A percentile compares a stretch with the other conserved stretches of the same genome.
Evolutionary conservation across 2,329 filamentous ascomycete species (phyloP).

Genomic region (Rutstroemia sp.): DNA sequence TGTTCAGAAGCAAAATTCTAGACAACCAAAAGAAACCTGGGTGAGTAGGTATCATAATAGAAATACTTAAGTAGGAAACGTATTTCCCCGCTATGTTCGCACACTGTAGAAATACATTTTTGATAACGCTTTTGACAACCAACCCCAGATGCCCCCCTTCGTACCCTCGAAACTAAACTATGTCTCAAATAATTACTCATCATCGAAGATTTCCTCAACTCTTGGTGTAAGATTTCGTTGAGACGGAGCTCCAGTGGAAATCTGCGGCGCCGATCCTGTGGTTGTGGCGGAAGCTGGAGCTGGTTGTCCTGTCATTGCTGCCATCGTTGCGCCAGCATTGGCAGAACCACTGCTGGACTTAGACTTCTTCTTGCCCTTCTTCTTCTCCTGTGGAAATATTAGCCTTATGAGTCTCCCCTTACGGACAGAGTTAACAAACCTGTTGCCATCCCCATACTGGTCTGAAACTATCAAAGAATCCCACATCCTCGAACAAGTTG

Average conservation of each 20-base stretch:
- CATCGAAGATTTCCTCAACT: constrained; percentile 37
- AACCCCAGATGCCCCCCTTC: background rate
- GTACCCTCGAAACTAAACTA: background rate
- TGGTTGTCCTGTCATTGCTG: constrained; percentile 29
- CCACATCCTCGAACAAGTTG: constrained; percentile 96
- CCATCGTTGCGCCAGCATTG: constrained; percentile 23
- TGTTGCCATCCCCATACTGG: constrained; percentile 98
- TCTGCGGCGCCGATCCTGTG: constrained; percentile 31
- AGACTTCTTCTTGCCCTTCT: constrained; percentile 32
- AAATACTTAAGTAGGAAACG: background rate
- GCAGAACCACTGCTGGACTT: constrained; percentile 26
- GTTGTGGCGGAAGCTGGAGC: constrained; percentile 29
- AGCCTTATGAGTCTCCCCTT: background rate
- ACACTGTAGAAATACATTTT: background rate
- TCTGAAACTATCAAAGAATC: constrained; percentile 94
- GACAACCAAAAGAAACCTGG: too few species aligned
- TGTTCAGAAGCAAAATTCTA: too few species aligned
- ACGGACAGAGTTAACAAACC: constrained; percentile 42
- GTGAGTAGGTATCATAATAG: background rate
- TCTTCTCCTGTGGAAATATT: constrained; percentile 25
- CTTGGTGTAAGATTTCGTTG: constrained; percentile 36
- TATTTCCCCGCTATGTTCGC: background rate
- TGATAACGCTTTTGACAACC: background rate
- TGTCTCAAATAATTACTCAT: constrained; percentile 19
- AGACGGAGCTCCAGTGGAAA: constrained; percentile 28